These are phyloP conservation scores for Xylaria palmicola DNA, from an alignment of 495 filamentous ascomycete genomes.

Conservation along the genomic window DNA sequence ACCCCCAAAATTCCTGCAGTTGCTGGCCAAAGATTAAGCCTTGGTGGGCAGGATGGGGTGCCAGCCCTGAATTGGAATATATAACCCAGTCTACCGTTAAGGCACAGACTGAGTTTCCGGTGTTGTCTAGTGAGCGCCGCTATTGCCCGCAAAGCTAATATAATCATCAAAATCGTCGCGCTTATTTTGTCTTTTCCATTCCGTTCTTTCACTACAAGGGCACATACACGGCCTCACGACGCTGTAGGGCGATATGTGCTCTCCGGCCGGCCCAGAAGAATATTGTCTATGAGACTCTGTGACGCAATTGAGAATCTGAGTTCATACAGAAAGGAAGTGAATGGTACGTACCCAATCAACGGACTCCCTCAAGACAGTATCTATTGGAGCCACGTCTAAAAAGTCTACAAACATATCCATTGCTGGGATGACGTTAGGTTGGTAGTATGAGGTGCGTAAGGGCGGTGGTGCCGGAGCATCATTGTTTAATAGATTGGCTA, in stretches of 20 bases:
- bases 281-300: conserved; percentile 36
- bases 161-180: no score
- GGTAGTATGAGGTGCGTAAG: conserved; percentile 6
- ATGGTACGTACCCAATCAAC: conserved; percentile 41
- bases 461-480: conserved; percentile 23
- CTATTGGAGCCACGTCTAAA: conserved; percentile 26
- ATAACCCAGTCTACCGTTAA: no score
- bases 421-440: conserved; percentile 16
- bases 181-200: not conserved
- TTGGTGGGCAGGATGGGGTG: no score
- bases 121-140: no score
- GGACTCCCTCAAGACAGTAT: conserved; percentile 28
- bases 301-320: conserved; percentile 16
- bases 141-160: no score
- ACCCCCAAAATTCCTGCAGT: no score
- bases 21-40: no score
- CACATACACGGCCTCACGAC: not conserved
- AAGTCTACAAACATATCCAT: conserved; percentile 24
- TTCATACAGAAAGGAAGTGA: not conserved
- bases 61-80: no score
- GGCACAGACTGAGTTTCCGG: no score
- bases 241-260: conserved; percentile 16
- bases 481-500: conserved; percentile 28
- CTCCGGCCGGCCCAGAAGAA: conserved; percentile 30
- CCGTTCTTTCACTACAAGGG: not conserved